A percentile compares a stretch with the other conserved stretches of the same genome.
Evolutionary conservation across 805 yeast species (phyloP).

Genomic region (Komagataella phaffii): DNA sequence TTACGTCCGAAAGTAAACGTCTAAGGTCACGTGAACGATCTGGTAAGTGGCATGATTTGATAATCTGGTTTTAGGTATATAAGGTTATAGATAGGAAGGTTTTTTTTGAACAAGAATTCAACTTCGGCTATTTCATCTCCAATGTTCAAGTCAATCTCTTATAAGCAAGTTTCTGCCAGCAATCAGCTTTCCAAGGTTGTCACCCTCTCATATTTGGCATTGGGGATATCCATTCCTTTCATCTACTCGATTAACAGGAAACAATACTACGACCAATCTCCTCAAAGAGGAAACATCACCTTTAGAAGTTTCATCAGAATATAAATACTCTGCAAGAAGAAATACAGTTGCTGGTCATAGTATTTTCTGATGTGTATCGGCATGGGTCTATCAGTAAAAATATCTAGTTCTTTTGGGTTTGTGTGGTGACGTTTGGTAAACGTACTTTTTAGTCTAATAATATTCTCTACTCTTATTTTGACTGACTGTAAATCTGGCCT

Average conservation of each 20-base stretch:
- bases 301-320: conserved; percentile 18
- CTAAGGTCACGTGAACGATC: not conserved
- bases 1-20: not conserved
- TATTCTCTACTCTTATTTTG: not conserved
- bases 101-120: not conserved
- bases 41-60: not conserved
- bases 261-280: conserved; percentile 6
- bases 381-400: not conserved
- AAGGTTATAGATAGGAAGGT: not conserved
- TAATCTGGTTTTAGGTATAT: not conserved
- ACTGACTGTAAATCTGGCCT: too few species aligned
- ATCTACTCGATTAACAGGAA: conserved; percentile 1
- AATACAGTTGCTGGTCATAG: not conserved
- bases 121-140: not conserved
- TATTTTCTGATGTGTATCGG: conserved; percentile 1
- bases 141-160: not conserved
- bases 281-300: conserved; percentile 14
- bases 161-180: not conserved
- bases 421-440: not conserved
- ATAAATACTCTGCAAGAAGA: conserved; percentile 5
- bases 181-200: conserved; percentile 8
- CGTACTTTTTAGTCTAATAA: not conserved
- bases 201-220: conserved; percentile 17
- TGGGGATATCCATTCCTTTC: conserved; percentile 21
- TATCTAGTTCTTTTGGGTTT: not conserved